A percentile compares a stretch with the other conserved stretches of the same genome.
Conservation (phyloP, 345 rosid species). For the Microcos paniculata region DNA sequence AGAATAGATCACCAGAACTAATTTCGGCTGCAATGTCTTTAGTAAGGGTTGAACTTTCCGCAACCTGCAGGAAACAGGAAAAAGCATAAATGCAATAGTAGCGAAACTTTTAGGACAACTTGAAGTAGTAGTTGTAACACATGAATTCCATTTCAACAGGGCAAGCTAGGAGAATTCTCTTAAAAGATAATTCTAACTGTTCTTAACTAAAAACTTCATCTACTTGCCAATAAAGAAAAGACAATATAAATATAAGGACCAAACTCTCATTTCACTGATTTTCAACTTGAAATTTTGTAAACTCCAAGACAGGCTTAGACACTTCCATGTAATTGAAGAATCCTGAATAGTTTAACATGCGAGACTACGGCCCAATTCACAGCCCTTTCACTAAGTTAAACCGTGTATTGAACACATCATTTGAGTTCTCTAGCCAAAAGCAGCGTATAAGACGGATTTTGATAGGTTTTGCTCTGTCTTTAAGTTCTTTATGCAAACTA, state of each 20-base stretch:
- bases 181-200: not conserved
- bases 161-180: not conserved
- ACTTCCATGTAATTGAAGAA: not conserved
- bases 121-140: not conserved
- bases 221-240: not conserved
- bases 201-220: not conserved
- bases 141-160: not conserved
- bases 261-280: not conserved
- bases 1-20: constrained; percentile 50
- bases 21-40: constrained; percentile 60
- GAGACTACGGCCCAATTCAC: not conserved
- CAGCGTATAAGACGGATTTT: not conserved
- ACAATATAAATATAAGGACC: not conserved
- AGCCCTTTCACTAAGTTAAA: not conserved
- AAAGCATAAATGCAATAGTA: not conserved
- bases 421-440: not conserved
- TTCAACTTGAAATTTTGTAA: not conserved
- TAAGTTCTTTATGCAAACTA: not conserved
- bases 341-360: not conserved
- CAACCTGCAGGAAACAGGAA: constrained; percentile 33
- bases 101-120: not conserved
- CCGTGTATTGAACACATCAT: not conserved
- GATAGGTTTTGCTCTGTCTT: not conserved
- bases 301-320: not conserved
- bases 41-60: constrained; percentile 50